These are phyloP conservation scores for Vitis rupestris DNA, from an alignment of 164 flowering plant genomes.

Conservation along the genomic window DNA sequence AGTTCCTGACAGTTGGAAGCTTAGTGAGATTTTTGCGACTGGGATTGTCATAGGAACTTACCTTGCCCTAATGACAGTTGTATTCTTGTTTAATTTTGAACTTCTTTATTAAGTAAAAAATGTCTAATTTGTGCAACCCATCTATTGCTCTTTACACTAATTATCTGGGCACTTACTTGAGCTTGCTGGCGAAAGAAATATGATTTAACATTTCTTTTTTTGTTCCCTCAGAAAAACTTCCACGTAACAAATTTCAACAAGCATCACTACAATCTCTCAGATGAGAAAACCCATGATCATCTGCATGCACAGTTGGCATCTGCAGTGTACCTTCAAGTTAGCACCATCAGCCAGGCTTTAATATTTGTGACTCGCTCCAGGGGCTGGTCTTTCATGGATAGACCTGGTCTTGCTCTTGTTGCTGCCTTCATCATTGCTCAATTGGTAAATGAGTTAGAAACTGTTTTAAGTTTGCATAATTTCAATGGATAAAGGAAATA, in stretches of 20 bases:
- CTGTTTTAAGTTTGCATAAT: too few relatives aligned
- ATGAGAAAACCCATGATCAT: slow-evolving; percentile 1
- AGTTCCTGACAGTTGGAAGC: slow-evolving; percentile 26
- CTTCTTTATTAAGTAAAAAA: not conserved
- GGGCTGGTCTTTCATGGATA: slow-evolving; percentile 41
- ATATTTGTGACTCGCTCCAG: slow-evolving; percentile 58
- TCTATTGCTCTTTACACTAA: not conserved
- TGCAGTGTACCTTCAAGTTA: slow-evolving; percentile 65
- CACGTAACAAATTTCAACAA: slow-evolving; percentile 25
- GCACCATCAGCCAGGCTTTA: slow-evolving; percentile 66
- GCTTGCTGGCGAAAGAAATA: not conserved
- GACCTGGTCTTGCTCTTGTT: slow-evolving; percentile 47
- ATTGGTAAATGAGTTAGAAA: slow-evolving; percentile 24
- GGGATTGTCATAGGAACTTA: slow-evolving; percentile 46
- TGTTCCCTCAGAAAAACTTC: slow-evolving; percentile 27
- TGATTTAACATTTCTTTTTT: not conserved
- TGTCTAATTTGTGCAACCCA: not conserved
- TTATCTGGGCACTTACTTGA: not conserved
- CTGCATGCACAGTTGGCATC: slow-evolving; percentile 42
- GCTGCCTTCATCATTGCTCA: slow-evolving; percentile 43
- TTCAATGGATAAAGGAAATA: not conserved
- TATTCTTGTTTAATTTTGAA: slow-evolving; percentile 18
- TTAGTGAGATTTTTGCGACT: slow-evolving; percentile 45
- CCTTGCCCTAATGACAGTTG: slow-evolving; percentile 40
- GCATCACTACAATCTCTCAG: slow-evolving; percentile 6